phyloP scores from a whole-genome alignment of 2,329 filamentous ascomycete genomes.

The Fusarium gaditjirri region DNA sequence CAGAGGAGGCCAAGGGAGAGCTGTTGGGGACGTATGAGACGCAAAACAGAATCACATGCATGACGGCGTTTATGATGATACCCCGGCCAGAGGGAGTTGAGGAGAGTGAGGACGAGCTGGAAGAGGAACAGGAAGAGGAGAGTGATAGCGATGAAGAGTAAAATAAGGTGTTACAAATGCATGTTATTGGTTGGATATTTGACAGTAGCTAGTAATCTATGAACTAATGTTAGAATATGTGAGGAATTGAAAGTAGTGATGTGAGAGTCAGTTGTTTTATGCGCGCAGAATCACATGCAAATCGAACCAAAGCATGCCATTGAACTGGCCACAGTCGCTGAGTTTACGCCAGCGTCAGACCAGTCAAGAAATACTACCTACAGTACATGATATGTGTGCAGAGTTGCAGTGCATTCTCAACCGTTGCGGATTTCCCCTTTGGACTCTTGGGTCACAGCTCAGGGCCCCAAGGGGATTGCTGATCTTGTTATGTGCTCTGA shows the following conservation, averaged over 20 bases:
- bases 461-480: neutral
- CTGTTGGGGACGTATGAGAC: constrained; percentile 85
- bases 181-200: neutral
- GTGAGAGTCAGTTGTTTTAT: constrained; percentile 8
- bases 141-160: constrained; percentile 52
- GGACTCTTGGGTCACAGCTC: neutral
- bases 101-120: constrained; percentile 65
- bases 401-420: neutral
- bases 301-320: constrained; percentile 18
- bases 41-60: constrained; percentile 87
- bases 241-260: neutral
- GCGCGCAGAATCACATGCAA: constrained; percentile 40
- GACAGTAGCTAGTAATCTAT: neutral
- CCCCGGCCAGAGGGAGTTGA: constrained; percentile 70
- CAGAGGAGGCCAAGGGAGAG: constrained; percentile 44
- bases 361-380: neutral
- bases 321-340: constrained; percentile 13
- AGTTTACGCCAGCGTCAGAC: neutral
- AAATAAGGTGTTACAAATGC: neutral
- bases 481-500: constrained; percentile 7
- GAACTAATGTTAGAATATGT: constrained; percentile 13
- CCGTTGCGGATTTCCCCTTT: neutral
- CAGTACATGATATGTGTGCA: neutral
- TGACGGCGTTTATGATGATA: constrained; percentile 88
- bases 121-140: constrained; percentile 56